Conservation (phyloP, 179 eudicot species). For the Patellifolia procumbens region DNA sequence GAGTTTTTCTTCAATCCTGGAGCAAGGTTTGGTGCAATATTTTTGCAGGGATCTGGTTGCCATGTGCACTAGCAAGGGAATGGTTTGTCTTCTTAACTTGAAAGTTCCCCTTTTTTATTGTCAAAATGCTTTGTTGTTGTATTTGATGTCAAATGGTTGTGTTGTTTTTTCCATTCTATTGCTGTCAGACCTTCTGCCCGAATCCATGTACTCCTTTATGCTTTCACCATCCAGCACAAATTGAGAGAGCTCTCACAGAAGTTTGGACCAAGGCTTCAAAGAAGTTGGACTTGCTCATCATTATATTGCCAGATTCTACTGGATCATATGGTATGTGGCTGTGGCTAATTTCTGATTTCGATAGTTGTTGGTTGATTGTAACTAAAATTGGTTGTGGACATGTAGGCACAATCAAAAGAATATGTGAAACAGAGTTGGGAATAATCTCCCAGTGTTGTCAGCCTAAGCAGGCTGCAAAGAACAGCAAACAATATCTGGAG, state of each 20-base stretch:
- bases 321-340: constrained; percentile 65
- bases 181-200: constrained; percentile 39
- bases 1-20: constrained; percentile 46
- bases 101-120: background rate
- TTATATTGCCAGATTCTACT: constrained; percentile 57
- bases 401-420: constrained; percentile 66
- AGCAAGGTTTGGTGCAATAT: constrained; percentile 8
- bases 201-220: constrained; percentile 43
- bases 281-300: constrained; percentile 58
- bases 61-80: constrained; percentile 74
- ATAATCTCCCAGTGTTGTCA: constrained; percentile 80
- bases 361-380: constrained; percentile 7
- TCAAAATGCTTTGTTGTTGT: background rate
- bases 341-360: background rate
- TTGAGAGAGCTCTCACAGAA: constrained; percentile 49
- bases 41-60: constrained; percentile 48
- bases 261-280: constrained; percentile 32
- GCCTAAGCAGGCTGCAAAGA: constrained; percentile 41
- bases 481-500: constrained; percentile 66
- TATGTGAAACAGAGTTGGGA: constrained; percentile 86
- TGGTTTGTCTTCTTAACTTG: constrained; percentile 43
- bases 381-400: background rate
- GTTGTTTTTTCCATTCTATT: background rate
- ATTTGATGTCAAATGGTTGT: background rate
- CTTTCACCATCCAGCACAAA: constrained; percentile 29